Evolutionary conservation across 805 yeast genomes (phyloP), one percentile per base, ranked within the genome.

Genomic region (Monosporozyma servazzii): DNA sequence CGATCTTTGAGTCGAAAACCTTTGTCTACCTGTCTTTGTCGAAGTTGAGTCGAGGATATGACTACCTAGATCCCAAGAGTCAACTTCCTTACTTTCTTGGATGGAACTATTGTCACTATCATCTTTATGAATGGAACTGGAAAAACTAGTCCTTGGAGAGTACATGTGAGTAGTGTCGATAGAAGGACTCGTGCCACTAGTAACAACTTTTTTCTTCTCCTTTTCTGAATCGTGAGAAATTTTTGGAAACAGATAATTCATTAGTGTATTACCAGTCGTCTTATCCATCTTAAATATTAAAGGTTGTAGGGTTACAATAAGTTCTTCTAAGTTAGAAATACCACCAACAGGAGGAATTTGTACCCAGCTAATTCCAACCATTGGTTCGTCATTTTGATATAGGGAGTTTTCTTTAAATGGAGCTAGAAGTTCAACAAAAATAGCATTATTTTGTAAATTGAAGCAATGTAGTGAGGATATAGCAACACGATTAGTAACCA

Each of bases 261-360:
- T 74, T 10, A 82, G 55, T 39, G 67, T 71, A 44, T 71, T 75
- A 1, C 84, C 77, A 1, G 85, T 76, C 2, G 63, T 58, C 60
- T 77, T 77, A 53, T 83, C 88, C 60, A 83, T 67, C 55, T 78
- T 81, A 29, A 83, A 69, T 50, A 75, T 72, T 46, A 82, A 58
- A 0, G 89, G 86, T 45, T 76, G 77, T 37, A 80, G 62, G 0
- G 67, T 56, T 23, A 82, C 65, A n/a, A 69, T 61, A 36, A 82
- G 77, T 37, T 74, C 69, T 41, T 75, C 76, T 61, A 82, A 69
- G 29, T 80, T 75, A 0, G 76, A 64, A 21, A 83, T 83, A 7
- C 89, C 89, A 10, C 87, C 88, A 27, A 82, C 79, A 0, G 86
- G 80, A 5, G 73, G 74, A 25, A 77, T 68, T 71, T 79, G 69